These are phyloP conservation scores for Eudorina sp. DNA, from an alignment of 139 green algal species.

Conservation along the genomic window DNA sequence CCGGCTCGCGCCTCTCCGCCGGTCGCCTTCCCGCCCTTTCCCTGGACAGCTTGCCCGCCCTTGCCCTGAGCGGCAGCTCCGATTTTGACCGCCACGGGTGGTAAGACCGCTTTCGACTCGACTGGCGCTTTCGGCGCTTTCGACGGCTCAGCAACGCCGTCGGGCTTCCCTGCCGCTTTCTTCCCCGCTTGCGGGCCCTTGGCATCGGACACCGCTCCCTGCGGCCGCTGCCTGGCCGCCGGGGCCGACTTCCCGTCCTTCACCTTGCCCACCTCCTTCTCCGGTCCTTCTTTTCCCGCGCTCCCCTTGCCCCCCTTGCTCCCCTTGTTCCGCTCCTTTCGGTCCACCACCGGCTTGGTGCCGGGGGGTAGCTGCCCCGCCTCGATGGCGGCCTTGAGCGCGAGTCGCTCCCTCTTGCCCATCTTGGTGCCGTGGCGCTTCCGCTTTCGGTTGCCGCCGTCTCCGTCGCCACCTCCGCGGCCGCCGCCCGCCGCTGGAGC, in stretches of 20 bases:
- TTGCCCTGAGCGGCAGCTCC: too few species aligned
- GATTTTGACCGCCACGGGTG: too few species aligned
- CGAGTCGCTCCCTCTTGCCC: slow-evolving; percentile 45
- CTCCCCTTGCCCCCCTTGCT: neutral
- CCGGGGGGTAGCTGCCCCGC: slow-evolving; percentile 27
- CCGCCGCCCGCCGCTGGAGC: neutral
- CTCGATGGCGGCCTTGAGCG: slow-evolving; percentile 7
- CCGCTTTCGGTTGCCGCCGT: neutral
- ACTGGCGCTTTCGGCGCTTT: too few species aligned
- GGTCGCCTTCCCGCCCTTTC: too few species aligned
- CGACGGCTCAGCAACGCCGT: too few species aligned
- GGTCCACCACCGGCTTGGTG: slow-evolving; percentile 27
- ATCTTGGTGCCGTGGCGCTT: slow-evolving; percentile 34
- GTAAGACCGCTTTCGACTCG: too few species aligned
- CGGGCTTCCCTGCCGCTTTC: neutral
- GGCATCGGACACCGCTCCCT: neutral
- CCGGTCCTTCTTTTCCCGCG: neutral
- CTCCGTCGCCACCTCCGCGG: neutral
- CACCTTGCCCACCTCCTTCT: neutral
- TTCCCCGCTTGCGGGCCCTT: neutral
- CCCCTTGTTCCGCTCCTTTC: neutral
- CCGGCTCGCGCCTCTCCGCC: too few species aligned
- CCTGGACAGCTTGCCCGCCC: too few species aligned
- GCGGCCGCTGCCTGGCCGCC: neutral
- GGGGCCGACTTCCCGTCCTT: neutral